Evolutionary conservation across 176 grass and related monocot species (phyloP), one percentile per base, ranked within the genome.

Genomic region (Ensete ventricosum): DNA sequence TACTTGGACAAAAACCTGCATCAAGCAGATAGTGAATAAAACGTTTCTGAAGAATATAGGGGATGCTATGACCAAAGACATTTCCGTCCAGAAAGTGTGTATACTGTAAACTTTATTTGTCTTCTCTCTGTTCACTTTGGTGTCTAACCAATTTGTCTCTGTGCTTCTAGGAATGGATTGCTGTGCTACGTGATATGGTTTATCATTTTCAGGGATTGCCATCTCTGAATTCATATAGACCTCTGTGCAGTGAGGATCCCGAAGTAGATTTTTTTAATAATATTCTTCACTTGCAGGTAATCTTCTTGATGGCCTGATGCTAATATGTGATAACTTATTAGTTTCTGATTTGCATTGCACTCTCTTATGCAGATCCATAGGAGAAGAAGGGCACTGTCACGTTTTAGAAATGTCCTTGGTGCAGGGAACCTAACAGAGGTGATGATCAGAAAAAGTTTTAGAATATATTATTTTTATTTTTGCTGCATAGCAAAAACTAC

Each of bases 221-320:
- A 77, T 87, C 81, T 55, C 80, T 97, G 69, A 93, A 69, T 78
- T 91, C 90, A 78, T 88, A 93, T 43, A 82, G 57, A 74, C 71
- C 83, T 80, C 90, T 97, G 53, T 97, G 90, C 70, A 93, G 85
- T 71, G 84, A 88, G 26, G 94, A 97, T 80, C 82, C 83, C 50
- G 90, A 97, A 85, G 88, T 90, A 4, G 90, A 97, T 79, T 97
- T 97, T 86, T 97, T 97, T 73, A 88, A 82, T 64, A 93, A 89
- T 78, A 91, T 97, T 83, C 80, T 85, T 83, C 94, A 97, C 86
- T 89, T 97, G 55, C 90, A 97, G 86, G 94, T 97, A 91, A 88
- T 9, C 68, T 77, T 85, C 17, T 70, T 70, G 9, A 50, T 22
- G 5, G 43, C 9, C 51, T 70, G 16, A 50, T 51, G 5, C 67